phyloP scores from a whole-genome alignment of 352 stramenopile species.

The Phytophthora idaei region DNA sequence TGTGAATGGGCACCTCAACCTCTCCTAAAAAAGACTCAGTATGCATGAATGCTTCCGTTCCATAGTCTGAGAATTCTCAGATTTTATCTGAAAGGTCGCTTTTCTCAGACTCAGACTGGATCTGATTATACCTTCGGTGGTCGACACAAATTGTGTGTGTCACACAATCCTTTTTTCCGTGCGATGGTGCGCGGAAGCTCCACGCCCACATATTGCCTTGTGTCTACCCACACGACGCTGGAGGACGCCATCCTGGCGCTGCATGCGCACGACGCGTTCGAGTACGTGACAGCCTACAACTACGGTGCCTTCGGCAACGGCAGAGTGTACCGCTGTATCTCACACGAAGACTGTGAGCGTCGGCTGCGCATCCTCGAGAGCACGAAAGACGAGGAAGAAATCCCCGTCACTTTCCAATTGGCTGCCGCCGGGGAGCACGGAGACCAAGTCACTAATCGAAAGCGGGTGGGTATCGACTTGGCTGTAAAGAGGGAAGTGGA shows the following conservation, averaged over 20 bases:
- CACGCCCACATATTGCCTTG: conserved; percentile 3
- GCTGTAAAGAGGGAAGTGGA: conserved; percentile 29
- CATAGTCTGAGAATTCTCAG: background rate
- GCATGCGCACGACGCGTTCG: conserved; percentile 22
- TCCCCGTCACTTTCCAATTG: conserved; percentile 31
- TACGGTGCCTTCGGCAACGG: conserved; percentile 21
- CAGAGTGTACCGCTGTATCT: conserved; percentile 34
- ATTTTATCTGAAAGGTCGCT: background rate
- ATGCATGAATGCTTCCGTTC: no score
- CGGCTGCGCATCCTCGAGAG: conserved; percentile 24
- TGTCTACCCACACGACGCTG: conserved; percentile 31
- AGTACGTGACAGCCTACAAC: conserved; percentile 33
- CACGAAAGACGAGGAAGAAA: conserved; percentile 26
- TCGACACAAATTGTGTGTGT: no score
- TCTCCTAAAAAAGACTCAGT: no score
- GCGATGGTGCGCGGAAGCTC: conserved; percentile 10
- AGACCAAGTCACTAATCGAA: conserved; percentile 15
- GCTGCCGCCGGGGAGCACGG: conserved; percentile 16
- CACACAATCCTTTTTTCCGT: no score
- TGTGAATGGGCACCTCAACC: background rate
- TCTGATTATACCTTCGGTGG: no score
- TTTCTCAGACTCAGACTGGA: no score
- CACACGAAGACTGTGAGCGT: conserved; percentile 21
- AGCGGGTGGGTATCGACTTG: conserved; percentile 21
- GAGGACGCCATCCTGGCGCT: conserved; percentile 23